Evolutionary conservation across 441 rosid species (phyloP).

Genomic region (Euphorbia celastroides): DNA sequence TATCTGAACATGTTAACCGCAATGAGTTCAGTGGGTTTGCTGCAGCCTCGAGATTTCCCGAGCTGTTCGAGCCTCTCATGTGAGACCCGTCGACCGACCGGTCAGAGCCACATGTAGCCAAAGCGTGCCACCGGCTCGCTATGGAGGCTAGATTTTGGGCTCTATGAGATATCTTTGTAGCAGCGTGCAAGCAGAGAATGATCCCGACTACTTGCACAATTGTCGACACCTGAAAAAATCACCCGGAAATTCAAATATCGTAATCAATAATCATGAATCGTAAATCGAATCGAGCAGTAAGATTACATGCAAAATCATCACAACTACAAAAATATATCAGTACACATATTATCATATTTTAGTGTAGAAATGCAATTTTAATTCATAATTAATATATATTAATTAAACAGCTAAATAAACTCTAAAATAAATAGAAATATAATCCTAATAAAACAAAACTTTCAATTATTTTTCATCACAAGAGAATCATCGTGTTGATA

Average conservation of each 20-base stretch:
- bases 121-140: constrained; percentile 87
- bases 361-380: too few relatives aligned
- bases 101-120: constrained; percentile 52
- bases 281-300: too few relatives aligned
- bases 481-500: too few relatives aligned
- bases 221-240: constrained; percentile 56
- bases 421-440: too few relatives aligned
- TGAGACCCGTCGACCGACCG: constrained; percentile 43
- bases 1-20: constrained; percentile 49
- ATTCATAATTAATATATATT: too few relatives aligned
- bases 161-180: constrained; percentile 83
- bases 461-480: too few relatives aligned
- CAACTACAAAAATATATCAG: too few relatives aligned
- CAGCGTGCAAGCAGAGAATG: constrained; percentile 77
- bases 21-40: constrained; percentile 28
- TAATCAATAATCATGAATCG: too few relatives aligned
- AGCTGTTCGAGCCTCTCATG: constrained; percentile 43
- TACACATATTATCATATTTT: too few relatives aligned
- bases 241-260: not conserved
- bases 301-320: too few relatives aligned
- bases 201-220: constrained; percentile 90
- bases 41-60: constrained; percentile 38
- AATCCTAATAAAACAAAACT: too few relatives aligned
- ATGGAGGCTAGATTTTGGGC: constrained; percentile 71
- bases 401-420: too few relatives aligned